Conservation (phyloP, 208 protist species). For the Trypanosoma lewisi region DNA sequence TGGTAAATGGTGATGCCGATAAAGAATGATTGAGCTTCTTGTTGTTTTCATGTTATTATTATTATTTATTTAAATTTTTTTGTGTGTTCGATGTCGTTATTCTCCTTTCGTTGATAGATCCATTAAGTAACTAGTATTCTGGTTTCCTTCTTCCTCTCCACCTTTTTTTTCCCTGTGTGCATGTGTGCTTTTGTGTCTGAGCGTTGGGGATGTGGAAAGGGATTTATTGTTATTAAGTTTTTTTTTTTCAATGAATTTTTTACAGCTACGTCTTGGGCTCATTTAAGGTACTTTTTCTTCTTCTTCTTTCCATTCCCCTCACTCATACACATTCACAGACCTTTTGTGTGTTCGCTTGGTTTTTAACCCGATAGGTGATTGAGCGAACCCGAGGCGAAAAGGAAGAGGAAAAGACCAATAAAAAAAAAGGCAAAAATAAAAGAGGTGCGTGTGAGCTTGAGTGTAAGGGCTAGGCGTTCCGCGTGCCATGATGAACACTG, state of each 20-base stretch:
- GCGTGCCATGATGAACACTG: neutral
- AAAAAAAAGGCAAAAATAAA: neutral
- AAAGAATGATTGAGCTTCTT: neutral
- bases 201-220: neutral
- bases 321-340: neutral
- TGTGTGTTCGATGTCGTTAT: too few species aligned
- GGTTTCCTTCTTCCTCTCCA: conserved; percentile 2
- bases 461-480: neutral
- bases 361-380: neutral
- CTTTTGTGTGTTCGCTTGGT: neutral
- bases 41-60: too few species aligned
- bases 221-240: neutral
- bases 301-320: neutral
- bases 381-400: neutral
- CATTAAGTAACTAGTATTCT: too few species aligned
- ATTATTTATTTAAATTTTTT: too few species aligned
- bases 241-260: too few species aligned
- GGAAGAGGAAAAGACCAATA: too few species aligned
- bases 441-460: neutral
- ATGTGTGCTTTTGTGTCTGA: neutral
- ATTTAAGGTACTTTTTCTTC: neutral
- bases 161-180: conserved; percentile 13
- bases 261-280: neutral
- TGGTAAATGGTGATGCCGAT: neutral
- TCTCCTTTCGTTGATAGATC: too few species aligned